These are phyloP conservation scores for Penicillium sp. DNA, from an alignment of 2,329 filamentous ascomycete genomes.

Conservation along the genomic window DNA sequence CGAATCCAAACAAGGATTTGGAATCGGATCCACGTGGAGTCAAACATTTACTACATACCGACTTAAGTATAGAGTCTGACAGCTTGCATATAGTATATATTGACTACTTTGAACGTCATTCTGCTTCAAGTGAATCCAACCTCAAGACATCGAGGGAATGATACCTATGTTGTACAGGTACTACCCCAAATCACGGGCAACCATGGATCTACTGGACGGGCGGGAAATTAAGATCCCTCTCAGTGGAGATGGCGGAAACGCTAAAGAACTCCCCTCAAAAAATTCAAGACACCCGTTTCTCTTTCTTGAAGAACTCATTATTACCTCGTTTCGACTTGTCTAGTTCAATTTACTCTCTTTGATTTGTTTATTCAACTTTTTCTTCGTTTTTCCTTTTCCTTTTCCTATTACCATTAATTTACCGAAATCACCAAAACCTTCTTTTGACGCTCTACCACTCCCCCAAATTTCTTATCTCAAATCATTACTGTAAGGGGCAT, in stretches of 20 bases:
- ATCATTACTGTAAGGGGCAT: slow-evolving; percentile 19
- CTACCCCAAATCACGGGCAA: too few species aligned
- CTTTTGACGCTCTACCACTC: slow-evolving; percentile 1
- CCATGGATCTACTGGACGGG: background rate
- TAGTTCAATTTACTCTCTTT: too few species aligned
- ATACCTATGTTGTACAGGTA: too few species aligned
- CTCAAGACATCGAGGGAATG: too few species aligned
- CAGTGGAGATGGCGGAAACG: slow-evolving; percentile 22
- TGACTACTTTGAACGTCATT: too few species aligned
- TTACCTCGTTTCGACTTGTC: slow-evolving; percentile 6
- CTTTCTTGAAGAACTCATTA: background rate
- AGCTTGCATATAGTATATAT: background rate
- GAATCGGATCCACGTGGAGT: background rate
- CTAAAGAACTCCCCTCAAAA: slow-evolving; percentile 10
- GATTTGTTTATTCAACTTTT: too few species aligned
- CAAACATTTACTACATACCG: background rate
- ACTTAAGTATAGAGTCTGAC: background rate
- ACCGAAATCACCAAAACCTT: too few species aligned
- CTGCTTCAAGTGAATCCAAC: too few species aligned
- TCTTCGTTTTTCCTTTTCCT: too few species aligned
- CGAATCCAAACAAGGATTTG: background rate
- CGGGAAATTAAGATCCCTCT: slow-evolving; percentile 22
- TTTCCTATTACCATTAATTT: too few species aligned
- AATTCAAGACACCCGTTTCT: slow-evolving; percentile 2
- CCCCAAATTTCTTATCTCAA: slow-evolving; percentile 13